These are phyloP conservation scores for Dryadomyces quercus-mongolicae DNA, from an alignment of 2,329 filamentous ascomycete species.

Conservation along the genomic window DNA sequence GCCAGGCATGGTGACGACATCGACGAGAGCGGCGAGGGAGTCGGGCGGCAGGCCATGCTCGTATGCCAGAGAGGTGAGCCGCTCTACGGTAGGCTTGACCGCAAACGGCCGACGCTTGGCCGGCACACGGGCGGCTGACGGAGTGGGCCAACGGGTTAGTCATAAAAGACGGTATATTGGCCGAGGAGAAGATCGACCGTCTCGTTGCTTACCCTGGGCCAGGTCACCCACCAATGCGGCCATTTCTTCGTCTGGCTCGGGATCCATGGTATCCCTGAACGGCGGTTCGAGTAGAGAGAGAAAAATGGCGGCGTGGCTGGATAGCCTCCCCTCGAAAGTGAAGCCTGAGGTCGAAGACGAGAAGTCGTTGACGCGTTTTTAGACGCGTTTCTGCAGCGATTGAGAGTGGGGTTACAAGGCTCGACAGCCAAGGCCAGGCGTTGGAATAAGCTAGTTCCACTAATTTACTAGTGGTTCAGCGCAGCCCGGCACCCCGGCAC, in stretches of 20 bases:
- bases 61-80: slow-evolving; percentile 50
- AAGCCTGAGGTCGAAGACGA: no score
- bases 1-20: slow-evolving; percentile 53
- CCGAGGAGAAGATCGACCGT: background rate
- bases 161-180: no score
- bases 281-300: no score
- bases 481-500: background rate
- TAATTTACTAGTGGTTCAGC: background rate
- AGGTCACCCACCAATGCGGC: slow-evolving; percentile 11
- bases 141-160: background rate
- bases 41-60: slow-evolving; percentile 53
- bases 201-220: slow-evolving; percentile 8
- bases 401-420: background rate
- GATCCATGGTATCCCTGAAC: no score
- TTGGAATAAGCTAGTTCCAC: background rate
- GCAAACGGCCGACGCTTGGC: slow-evolving; percentile 53
- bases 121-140: slow-evolving; percentile 43
- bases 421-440: background rate
- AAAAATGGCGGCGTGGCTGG: no score
- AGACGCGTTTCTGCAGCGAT: background rate
- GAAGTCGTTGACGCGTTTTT: background rate
- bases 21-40: slow-evolving; percentile 50
- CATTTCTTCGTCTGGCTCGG: slow-evolving; percentile 9
- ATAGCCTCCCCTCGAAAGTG: no score
- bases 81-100: slow-evolving; percentile 53